Percentiles rank a stretch among this genome's conserved stretches.
These are phyloP conservation scores for Cyberlindnera americana DNA, from an alignment of 805 yeast species.

Conservation along the genomic window DNA sequence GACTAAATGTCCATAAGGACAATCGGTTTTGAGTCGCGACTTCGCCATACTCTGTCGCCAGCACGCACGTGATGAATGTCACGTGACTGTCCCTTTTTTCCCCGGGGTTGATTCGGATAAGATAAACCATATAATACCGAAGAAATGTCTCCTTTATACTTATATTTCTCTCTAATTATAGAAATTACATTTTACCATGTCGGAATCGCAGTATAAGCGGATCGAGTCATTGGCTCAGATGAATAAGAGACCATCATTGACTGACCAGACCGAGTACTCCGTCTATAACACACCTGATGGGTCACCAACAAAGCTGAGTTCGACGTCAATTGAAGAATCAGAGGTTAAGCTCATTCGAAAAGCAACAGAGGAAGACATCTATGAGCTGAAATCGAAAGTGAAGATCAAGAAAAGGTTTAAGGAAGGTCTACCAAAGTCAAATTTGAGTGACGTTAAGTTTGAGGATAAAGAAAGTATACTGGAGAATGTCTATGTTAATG, in stretches of 20 bases:
- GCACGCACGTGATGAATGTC: too few species aligned
- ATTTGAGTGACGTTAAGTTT: slow-evolving; percentile 27
- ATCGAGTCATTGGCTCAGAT: slow-evolving; percentile 8
- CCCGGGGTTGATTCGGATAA: too few species aligned
- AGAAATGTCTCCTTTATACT: too few species aligned
- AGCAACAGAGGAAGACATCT: slow-evolving; percentile 20
- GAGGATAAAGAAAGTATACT: slow-evolving; percentile 20
- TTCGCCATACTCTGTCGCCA: too few species aligned
- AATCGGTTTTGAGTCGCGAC: too few species aligned
- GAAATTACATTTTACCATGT: neutral
- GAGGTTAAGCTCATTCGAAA: slow-evolving; percentile 10
- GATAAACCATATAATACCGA: too few species aligned
- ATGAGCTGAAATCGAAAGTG: slow-evolving; percentile 17
- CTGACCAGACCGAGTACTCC: slow-evolving; percentile 12
- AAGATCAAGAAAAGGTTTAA: slow-evolving; percentile 19
- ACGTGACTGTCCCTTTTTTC: too few species aligned
- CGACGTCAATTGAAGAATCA: neutral
- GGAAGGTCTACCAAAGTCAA: slow-evolving; percentile 24
- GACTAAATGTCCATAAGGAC: slow-evolving; percentile 90
- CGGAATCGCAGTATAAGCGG: neutral
- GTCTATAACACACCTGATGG: too few species aligned
- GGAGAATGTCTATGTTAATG: slow-evolving; percentile 18
- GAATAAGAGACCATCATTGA: slow-evolving; percentile 14
- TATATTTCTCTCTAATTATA: too few species aligned
- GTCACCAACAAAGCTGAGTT: neutral